Evolutionary conservation across 306 rosid species (phyloP), one percentile per base, ranked within the genome.

Genomic region (Cicer chorassanicum): DNA sequence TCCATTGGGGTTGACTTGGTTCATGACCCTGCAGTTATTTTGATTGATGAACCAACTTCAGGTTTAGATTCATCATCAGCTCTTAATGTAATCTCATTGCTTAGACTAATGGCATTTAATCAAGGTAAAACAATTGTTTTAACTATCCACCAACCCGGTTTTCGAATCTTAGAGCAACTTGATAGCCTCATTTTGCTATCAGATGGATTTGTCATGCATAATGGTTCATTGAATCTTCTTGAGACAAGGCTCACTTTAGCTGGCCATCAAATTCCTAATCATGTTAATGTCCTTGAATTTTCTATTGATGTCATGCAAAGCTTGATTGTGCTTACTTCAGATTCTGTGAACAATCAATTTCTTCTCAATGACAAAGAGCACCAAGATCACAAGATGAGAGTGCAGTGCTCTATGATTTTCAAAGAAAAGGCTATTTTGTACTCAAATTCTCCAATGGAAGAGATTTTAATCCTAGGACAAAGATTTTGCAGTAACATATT

Each of bases 41-140:
- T 93, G 84, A 91, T 93, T 51, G 98, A 93, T 68, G 98, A 93
- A 74, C 96, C 98, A 72, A 93, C 98, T 78, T 93, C 98, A 54
- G 98, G 98, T 5, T 76, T 93, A 91, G 98, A 93, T 85, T 93
- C 98, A 66, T 96, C 89, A 75, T 93, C 98, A 73, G 98, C 98
- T 63, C 86, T 93, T 81, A 89, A 82, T 39, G 89, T 93, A 13
- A 78, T 91, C 67, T 84, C 92, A 65, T 74, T 91, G 88, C 98
- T 93, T 70, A 93, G 85, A 78, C 71, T 82, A 50, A 87, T 93
- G 91, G 93, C 86, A 62, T 66, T 82, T 38, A 81, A 82, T 66
- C 94, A 91, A 81, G 92, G 94, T 55, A 91, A 89, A 90, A 91
- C 97, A 0, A 80, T 91, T 73, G 70, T 93, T 73, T 51, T 93